These are phyloP conservation scores for Lactifluus hygrophoroides DNA, from an alignment of 768 basidiomycete genomes.

Conservation along the genomic window DNA sequence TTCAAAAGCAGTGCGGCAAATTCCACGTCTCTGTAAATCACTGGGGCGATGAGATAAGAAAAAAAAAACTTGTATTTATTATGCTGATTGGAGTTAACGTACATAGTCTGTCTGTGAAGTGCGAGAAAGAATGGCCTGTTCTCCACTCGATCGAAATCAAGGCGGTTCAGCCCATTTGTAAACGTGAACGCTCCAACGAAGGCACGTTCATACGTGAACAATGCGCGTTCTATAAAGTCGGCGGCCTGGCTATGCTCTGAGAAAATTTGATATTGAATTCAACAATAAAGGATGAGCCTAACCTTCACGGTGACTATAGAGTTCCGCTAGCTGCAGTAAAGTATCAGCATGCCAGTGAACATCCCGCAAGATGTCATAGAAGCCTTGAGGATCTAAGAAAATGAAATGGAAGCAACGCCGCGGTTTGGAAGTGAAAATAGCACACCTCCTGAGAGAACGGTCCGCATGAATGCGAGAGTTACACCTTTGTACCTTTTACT, in stretches of 20 bases:
- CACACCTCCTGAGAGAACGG: slow-evolving; percentile 76
- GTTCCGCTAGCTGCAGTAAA: slow-evolving; percentile 75
- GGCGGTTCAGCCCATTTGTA: slow-evolving; percentile 67
- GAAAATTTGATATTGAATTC: neutral
- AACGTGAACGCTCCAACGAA: slow-evolving; percentile 84
- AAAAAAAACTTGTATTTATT: neutral
- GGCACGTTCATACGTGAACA: slow-evolving; percentile 89
- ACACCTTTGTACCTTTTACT: slow-evolving; percentile 75
- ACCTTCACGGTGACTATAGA: slow-evolving; percentile 86
- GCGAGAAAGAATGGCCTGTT: slow-evolving; percentile 91
- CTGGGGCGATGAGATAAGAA: slow-evolving; percentile 30
- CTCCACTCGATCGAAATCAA: slow-evolving; percentile 87
- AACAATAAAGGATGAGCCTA: slow-evolving; percentile 7
- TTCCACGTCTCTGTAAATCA: slow-evolving; percentile 83
- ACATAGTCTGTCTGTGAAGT: slow-evolving; percentile 76
- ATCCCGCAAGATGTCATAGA: slow-evolving; percentile 66
- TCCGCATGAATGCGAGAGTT: slow-evolving; percentile 71
- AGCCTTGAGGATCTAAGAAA: slow-evolving; percentile 59
- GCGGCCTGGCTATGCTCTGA: slow-evolving; percentile 76
- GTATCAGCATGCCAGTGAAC: slow-evolving; percentile 94
- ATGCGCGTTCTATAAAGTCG: slow-evolving; percentile 84
- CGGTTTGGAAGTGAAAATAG: slow-evolving; percentile 6
- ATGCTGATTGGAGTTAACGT: slow-evolving; percentile 23
- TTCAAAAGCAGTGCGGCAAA: slow-evolving; percentile 84
- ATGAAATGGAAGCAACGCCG: neutral